Base-by-base conservation (phyloP, 1,284 basidiomycete species). In the Ustilago crameri region DNA sequence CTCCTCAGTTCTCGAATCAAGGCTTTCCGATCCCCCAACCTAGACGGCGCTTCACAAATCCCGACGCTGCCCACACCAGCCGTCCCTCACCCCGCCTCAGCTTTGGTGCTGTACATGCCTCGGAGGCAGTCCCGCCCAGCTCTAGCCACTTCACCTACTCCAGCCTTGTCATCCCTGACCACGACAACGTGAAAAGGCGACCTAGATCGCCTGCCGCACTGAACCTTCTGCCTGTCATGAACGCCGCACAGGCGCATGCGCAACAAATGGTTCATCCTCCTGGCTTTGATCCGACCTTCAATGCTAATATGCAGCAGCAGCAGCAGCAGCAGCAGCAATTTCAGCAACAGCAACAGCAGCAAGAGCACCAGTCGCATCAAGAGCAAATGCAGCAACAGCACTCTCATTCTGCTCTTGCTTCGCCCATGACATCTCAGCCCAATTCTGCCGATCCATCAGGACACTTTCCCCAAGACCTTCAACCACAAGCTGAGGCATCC, bases 41-140 rank as follows among this genome's bases (percentile, higher is more conserved):
- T 44, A 57, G 64, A 37, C 64, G 64, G 4, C 64, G 64, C 35
- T 67, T 67, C 50, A 67, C 64, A 32, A 61, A 67, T 27, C 53
- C 64, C 2, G 64, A 67, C 54, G 46, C 50, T 15, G 38, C 24
- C 20, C 49, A 37, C 23, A 52, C 38, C 34, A 15, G 12, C 24
- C 58, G 58, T 24, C 42, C 57, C 12, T 48, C 51, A n/a, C 58
- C 58, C 9, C 57, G 58, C 12, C 51, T 61, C 17, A 67, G 64
- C 50, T 67, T 67, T n/a, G 64, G 64, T 14, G 64, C 57, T 15
- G 38, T 47, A 22, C 53, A 56, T 40, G n/a, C 44, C 18, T 27
- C 64, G 3, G 57, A 45, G n/a, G 17, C 38, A n/a, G 18, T 44
- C n/a, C 49, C 43, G 9, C 5, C 50, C 42, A 51, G 51, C 51